phyloP scores from a whole-genome alignment of 345 rosid genomes.

The Triadica sebifera region DNA sequence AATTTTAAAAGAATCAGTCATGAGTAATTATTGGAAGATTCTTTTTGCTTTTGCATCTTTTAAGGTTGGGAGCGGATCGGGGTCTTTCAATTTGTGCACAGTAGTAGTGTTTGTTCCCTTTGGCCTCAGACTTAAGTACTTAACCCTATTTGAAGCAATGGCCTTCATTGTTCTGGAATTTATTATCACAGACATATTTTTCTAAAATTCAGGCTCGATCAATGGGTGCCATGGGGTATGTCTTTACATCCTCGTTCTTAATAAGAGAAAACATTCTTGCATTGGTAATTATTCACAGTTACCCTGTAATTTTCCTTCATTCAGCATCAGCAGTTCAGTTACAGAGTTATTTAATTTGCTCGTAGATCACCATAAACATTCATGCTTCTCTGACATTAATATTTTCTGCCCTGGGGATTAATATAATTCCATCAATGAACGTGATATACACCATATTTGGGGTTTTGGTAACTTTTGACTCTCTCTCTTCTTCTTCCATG shows the following conservation, averaged over 20 bases:
- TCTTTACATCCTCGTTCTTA: constrained; percentile 77
- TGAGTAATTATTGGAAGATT: constrained; percentile 10
- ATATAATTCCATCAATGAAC: constrained; percentile 76
- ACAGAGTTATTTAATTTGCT: constrained; percentile 17
- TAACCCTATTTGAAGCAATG: constrained; percentile 22
- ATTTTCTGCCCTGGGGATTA: constrained; percentile 71
- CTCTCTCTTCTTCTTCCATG: background rate
- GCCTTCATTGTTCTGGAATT: constrained; percentile 11
- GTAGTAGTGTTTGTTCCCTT: constrained; percentile 50
- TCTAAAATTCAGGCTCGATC: constrained; percentile 65
- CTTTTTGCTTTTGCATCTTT: constrained; percentile 19
- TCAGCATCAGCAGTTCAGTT: constrained; percentile 3
- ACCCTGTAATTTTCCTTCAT: constrained; percentile 3
- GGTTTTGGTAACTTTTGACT: constrained; percentile 53
- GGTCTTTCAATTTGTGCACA: constrained; percentile 72
- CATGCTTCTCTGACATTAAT: constrained; percentile 72
- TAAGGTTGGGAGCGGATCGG: constrained; percentile 73
- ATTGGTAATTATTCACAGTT: constrained; percentile 49
- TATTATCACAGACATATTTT: constrained; percentile 18
- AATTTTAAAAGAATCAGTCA: constrained; percentile 10
- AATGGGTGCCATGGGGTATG: constrained; percentile 75
- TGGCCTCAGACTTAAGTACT: constrained; percentile 19
- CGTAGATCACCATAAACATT: constrained; percentile 85
- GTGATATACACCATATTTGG: constrained; percentile 70
- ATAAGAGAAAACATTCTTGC: constrained; percentile 90